A percentile compares a stretch with the other conserved stretches of the same genome.
phyloP scores from a whole-genome alignment of 2,329 filamentous ascomycete genomes.

The Ilyonectria sp. region DNA sequence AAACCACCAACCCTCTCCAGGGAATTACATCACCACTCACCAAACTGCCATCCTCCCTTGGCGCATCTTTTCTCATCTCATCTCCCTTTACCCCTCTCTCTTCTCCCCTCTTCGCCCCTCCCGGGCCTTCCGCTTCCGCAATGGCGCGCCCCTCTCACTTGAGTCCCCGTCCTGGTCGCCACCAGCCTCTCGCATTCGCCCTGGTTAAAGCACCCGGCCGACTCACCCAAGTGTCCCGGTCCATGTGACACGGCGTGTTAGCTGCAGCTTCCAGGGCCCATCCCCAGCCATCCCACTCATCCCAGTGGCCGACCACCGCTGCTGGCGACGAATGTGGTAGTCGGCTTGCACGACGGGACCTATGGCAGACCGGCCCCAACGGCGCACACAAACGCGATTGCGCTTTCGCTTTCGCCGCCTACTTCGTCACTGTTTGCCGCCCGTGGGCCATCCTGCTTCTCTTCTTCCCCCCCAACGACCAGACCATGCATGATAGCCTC shows the following conservation, averaged over 20 bases:
- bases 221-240: conserved; percentile 15
- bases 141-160: conserved; percentile 25
- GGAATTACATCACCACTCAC: background rate
- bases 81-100: background rate
- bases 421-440: conserved; percentile 42
- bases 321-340: conserved; percentile 42
- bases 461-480: conserved; percentile 33
- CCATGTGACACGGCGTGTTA: conserved; percentile 47
- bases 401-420: conserved; percentile 41
- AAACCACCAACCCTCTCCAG: background rate
- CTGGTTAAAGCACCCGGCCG: conserved; percentile 18
- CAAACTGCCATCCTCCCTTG: background rate
- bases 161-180: conserved; percentile 9
- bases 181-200: conserved; percentile 22
- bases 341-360: conserved; percentile 35
- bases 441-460: conserved; percentile 40
- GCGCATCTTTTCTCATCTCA: background rate
- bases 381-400: conserved; percentile 45
- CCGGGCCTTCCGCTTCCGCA: conserved; percentile 32
- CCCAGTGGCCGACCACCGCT: conserved; percentile 41
- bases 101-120: conserved; percentile 18
- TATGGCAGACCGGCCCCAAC: conserved; percentile 23
- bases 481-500: conserved; percentile 50
- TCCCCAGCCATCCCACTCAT: conserved; percentile 47
- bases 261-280: conserved; percentile 45